A percentile compares a stretch with the other conserved stretches of the same genome.
phyloP scores from a whole-genome alignment of 1,139 yeast species.

The Lodderomyces elongisporus region DNA sequence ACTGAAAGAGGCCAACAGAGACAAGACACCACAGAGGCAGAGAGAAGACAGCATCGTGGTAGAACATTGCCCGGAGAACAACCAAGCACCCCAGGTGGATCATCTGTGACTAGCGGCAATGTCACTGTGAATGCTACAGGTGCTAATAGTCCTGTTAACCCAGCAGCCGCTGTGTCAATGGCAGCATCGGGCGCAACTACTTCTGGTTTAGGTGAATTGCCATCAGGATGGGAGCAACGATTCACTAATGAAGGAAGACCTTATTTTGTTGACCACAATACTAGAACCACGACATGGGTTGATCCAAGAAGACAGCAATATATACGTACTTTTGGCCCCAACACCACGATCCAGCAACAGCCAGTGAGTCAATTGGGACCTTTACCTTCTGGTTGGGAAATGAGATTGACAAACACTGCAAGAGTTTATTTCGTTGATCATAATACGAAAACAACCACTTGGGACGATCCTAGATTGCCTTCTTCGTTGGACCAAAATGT shows the following conservation, averaged over 20 bases:
- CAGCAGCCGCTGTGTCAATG: conserved; percentile 72
- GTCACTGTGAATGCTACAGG: conserved; percentile 46
- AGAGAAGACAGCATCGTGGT: conserved; percentile 85
- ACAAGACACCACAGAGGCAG: conserved; percentile 70
- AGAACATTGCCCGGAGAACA: conserved; percentile 81
- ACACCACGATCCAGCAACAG: conserved; percentile 90
- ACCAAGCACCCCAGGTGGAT: conserved; percentile 33
- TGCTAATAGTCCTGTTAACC: conserved; percentile 48
- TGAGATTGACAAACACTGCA: conserved; percentile 97
- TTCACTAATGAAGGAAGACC: conserved; percentile 98
- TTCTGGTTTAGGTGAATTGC: conserved; percentile 93
- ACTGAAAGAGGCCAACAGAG: conserved; percentile 59
- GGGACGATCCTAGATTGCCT: conserved; percentile 99
- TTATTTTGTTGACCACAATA: conserved; percentile 95
- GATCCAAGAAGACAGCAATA: conserved; percentile 99
- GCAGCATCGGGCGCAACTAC: conserved; percentile 91
- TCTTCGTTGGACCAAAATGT: conserved; percentile 96
- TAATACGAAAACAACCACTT: conserved; percentile 96
- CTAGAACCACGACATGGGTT: conserved; percentile 99
- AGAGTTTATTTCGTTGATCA: conserved; percentile 98
- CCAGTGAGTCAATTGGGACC: conserved; percentile 99
- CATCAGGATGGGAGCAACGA: conserved; percentile 99
- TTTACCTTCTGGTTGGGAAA: conserved; percentile 98
- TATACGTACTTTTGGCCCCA: conserved; percentile 89
- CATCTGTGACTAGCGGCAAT: conserved; percentile 34